Evolutionary conservation across 73 alveolate genomes (phyloP).

Genomic region (Tetrahymena elliotti): DNA sequence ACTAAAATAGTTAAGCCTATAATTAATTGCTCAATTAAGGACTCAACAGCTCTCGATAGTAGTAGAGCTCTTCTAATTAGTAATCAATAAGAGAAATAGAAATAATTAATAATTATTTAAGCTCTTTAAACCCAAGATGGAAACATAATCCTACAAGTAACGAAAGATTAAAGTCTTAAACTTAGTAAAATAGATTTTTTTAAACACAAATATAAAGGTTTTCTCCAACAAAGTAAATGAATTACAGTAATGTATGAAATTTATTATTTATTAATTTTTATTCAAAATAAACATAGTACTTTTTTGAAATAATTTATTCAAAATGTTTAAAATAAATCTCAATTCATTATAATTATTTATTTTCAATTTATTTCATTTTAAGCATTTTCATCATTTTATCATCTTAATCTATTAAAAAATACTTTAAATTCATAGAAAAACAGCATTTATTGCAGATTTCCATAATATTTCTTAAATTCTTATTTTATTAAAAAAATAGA

Average conservation of each 20-base stretch:
- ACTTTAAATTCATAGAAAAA: no score
- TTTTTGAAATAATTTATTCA: no score
- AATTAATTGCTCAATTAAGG: background rate
- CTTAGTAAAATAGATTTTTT: background rate
- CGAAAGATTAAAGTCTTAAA: background rate
- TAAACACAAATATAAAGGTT: background rate
- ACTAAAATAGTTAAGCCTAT: background rate
- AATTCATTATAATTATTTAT: no score
- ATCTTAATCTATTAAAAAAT: no score
- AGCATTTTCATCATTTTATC: no score
- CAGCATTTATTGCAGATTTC: no score
- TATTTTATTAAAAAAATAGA: no score
- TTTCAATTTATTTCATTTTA: no score
- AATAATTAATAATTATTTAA: background rate
- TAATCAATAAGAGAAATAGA: background rate
- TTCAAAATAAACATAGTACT: background rate
- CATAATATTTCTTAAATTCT: no score
- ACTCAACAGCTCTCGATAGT: background rate
- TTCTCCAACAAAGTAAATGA: background rate
- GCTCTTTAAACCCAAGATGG: background rate
- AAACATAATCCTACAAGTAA: background rate
- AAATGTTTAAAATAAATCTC: no score
- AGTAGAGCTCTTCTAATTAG: background rate
- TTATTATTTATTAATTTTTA: background rate
- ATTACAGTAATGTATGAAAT: background rate